Conservation (phyloP, 73 alveolate genomes). For the Paramecium bursaria region DNA sequence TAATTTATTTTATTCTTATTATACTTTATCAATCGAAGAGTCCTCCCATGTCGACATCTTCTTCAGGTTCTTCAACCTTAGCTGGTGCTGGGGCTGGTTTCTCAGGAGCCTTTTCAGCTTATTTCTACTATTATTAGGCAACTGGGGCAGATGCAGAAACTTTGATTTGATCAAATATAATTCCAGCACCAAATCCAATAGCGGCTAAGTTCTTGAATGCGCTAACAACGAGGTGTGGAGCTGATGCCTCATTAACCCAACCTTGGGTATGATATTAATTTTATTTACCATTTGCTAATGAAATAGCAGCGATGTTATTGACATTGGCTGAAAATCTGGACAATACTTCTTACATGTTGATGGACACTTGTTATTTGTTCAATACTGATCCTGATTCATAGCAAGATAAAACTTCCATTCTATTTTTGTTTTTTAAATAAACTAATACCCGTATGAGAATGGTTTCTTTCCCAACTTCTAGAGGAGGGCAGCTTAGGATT, state of each 20-base stretch:
- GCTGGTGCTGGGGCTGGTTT: constrained; percentile 64
- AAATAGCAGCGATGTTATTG: constrained; percentile 87
- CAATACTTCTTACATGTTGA: constrained; percentile 89
- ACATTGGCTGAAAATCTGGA: constrained; percentile 80
- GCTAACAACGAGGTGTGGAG: constrained; percentile 95
- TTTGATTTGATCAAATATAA: constrained; percentile 85
- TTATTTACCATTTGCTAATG: constrained; percentile 81
- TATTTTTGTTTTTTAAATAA: neutral
- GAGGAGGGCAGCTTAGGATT: constrained; percentile 96
- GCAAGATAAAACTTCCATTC: constrained; percentile 89
- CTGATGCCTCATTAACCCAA: constrained; percentile 91
- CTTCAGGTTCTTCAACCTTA: constrained; percentile 91
- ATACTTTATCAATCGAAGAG: constrained; percentile 84
- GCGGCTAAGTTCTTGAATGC: constrained; percentile 98
- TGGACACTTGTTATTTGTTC: constrained; percentile 96
- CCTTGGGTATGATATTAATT: constrained; percentile 67
- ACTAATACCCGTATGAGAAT: constrained; percentile 87
- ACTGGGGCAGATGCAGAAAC: constrained; percentile 75
- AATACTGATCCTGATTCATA: constrained; percentile 95
- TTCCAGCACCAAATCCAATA: constrained; percentile 91
- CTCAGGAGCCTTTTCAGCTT: constrained; percentile 74
- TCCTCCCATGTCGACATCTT: constrained; percentile 95
- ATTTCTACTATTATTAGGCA: too few species aligned
- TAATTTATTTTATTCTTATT: constrained; percentile 18
- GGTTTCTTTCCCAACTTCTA: constrained; percentile 97